Evolutionary conservation across 352 stramenopile species (phyloP), one percentile per base, ranked within the genome.

Genomic region (Pythium guiyangense): DNA sequence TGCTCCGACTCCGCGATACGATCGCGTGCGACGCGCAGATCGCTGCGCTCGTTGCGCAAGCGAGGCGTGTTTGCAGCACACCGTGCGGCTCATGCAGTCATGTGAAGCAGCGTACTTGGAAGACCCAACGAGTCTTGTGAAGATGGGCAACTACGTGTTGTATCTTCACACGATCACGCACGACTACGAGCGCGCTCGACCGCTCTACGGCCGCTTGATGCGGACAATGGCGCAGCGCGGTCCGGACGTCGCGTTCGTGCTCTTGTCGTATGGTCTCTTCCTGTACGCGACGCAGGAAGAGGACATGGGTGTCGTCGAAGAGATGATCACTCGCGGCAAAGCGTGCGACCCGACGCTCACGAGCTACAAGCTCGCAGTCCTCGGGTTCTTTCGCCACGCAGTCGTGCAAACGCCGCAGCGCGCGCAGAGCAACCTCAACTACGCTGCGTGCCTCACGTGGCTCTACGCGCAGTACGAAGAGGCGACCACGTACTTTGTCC

Each of bases 71-170:
- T n/a, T n/a, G 2, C 83, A 94, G 57, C 59, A 48, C 18, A 65
- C 84, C 1, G 76, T 93, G n/a, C 60, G 62, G 9, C 49, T 95
- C 5, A 90, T 91, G 78, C 78, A 77, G 42, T 74, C 64, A 2
- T 89, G 82, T 27, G 82, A 93, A 53, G 63, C 58, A 31, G 84
- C 84, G 18, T 93, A 93, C 56, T 54, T 93, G 6, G 70, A 85
- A 57, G 82, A 93, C 20, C 85, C 85, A 6, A 89, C 76, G 3
- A 80, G 81, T 31, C 61, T 95, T 14, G 71, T 76, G 4, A 84
- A 83, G 51, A 83, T 93, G 64, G 79, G 77, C 64, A 95, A 95
- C 61, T 95, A 92, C 56, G 75, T 85, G 59, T 55, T 95, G 18
- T 95, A 79, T 25, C 54, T 95, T 20, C 84, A 94, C 62, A 77